A percentile compares a stretch with the other conserved stretches of the same genome.
Conservation (phyloP, 2,329 filamentous ascomycete genomes). For the Colletotrichum siamense region DNA sequence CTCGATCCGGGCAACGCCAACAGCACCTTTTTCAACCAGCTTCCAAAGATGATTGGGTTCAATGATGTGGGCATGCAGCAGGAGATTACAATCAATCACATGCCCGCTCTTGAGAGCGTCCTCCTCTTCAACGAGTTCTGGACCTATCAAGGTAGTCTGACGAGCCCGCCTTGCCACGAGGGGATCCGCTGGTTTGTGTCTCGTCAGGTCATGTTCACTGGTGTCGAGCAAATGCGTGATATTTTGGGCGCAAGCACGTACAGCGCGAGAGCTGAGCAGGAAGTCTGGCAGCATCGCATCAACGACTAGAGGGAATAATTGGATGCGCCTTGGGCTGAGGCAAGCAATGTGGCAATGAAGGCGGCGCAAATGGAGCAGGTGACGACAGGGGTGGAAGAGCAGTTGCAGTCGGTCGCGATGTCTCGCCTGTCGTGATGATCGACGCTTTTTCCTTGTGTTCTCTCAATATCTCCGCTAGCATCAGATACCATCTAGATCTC, state of each 20-base stretch:
- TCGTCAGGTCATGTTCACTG: slow-evolving; percentile 36
- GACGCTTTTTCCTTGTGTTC: neutral
- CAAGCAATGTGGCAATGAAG: neutral
- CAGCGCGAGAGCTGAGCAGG: slow-evolving; percentile 47
- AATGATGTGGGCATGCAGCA: slow-evolving; percentile 30
- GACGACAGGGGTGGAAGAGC: neutral
- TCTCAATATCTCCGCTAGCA: neutral
- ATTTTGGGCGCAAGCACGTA: slow-evolving; percentile 50
- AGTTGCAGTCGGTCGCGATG: neutral
- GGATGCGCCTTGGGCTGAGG: neutral
- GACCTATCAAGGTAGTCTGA: slow-evolving; percentile 54
- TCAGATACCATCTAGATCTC: slow-evolving; percentile 10
- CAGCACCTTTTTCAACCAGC: slow-evolving; percentile 45
- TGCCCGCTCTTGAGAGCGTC: slow-evolving; percentile 39
- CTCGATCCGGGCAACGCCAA: slow-evolving; percentile 46
- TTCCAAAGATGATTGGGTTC: slow-evolving; percentile 44
- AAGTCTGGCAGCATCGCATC: slow-evolving; percentile 51
- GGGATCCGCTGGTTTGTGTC: slow-evolving; percentile 47
- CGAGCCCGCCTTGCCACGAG: slow-evolving; percentile 51
- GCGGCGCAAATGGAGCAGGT: neutral
- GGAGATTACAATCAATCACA: slow-evolving; percentile 31
- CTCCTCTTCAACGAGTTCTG: slow-evolving; percentile 48
- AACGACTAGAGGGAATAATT: slow-evolving; percentile 35
- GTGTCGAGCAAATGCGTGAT: slow-evolving; percentile 51
- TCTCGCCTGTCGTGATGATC: neutral